Conservation (phyloP, 1,284 basidiomycete species). For the Malassezia caprae region DNA sequence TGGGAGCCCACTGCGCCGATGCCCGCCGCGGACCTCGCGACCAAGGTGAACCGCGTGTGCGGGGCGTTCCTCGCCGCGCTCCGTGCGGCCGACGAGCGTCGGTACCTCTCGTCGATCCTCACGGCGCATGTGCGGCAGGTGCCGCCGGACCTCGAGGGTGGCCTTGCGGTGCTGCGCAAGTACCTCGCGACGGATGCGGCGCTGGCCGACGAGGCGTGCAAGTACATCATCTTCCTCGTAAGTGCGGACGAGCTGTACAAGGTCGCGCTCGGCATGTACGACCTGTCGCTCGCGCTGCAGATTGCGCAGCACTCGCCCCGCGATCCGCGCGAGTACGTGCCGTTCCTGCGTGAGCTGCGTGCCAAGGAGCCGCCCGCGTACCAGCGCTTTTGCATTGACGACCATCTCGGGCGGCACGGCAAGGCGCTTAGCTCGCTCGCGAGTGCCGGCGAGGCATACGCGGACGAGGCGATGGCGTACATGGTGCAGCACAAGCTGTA, state of each 20-base stretch:
- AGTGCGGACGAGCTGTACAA: conserved; percentile 86
- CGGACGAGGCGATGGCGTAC: conserved; percentile 71
- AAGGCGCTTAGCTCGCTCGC: conserved; percentile 69
- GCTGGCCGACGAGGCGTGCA: conserved; percentile 86
- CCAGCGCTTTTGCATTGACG: conserved; percentile 84
- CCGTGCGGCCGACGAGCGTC: conserved; percentile 58
- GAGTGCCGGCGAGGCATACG: conserved; percentile 62
- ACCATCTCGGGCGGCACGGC: conserved; percentile 68
- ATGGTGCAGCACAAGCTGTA: conserved; percentile 67
- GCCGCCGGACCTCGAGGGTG: conserved; percentile 82
- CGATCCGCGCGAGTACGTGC: conserved; percentile 93
- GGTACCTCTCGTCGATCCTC: conserved; percentile 79
- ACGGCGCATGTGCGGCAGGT: conserved; percentile 85
- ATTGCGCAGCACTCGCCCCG: conserved; percentile 95
- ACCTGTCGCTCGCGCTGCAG: conserved; percentile 88
- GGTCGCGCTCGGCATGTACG: conserved; percentile 95
- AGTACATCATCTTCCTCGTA: conserved; percentile 95
- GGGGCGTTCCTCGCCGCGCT: conserved; percentile 67
- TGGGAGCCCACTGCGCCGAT: conserved; percentile 14
- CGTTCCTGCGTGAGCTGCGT: conserved; percentile 82
- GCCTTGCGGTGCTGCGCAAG: conserved; percentile 64
- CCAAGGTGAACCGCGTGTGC: conserved; percentile 63
- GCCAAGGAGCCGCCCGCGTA: conserved; percentile 64
- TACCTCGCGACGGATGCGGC: conserved; percentile 64
- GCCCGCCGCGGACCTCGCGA: conserved; percentile 19